Conservation (phyloP, 1,139 yeast species). For the Zygosaccharomyces sapae region DNA sequence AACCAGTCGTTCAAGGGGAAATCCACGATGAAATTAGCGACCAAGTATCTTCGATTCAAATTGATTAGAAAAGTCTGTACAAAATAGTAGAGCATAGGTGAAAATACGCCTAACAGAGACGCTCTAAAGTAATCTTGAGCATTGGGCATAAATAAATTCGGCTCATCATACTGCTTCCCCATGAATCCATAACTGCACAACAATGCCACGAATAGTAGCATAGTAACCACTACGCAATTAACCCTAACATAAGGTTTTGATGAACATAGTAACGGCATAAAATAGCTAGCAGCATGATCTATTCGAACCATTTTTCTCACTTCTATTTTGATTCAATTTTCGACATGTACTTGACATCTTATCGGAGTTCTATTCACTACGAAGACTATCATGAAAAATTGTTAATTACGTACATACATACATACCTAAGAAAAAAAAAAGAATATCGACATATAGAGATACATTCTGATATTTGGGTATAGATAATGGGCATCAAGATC, state of each 20-base stretch:
- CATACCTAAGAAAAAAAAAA: not conserved
- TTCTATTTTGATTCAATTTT: not conserved
- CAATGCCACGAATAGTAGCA: constrained; percentile 18
- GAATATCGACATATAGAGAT: not conserved
- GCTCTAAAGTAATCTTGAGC: constrained; percentile 38
- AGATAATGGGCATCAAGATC: not conserved
- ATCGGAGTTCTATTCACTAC: not conserved
- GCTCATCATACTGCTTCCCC: constrained; percentile 28
- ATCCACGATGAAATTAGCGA: constrained; percentile 28
- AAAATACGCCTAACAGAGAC: constrained; percentile 33
- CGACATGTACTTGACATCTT: not conserved
- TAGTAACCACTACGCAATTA: constrained; percentile 14
- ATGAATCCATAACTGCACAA: constrained; percentile 26
- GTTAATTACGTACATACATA: constrained; percentile 2
- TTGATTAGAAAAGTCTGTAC: constrained; percentile 29
- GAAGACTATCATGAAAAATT: constrained; percentile 1
- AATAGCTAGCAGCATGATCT: constrained; percentile 31
- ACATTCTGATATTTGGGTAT: not conserved
- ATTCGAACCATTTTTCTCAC: constrained; percentile 30
- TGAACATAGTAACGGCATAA: constrained; percentile 36
- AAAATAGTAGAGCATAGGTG: constrained; percentile 34
- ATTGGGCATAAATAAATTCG: constrained; percentile 33
- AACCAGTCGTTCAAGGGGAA: constrained; percentile 35
- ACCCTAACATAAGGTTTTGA: constrained; percentile 26
- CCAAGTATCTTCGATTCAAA: constrained; percentile 20